These are phyloP conservation scores for Serendipita sp. DNA, from an alignment of 768 basidiomycete species.

Conservation along the genomic window DNA sequence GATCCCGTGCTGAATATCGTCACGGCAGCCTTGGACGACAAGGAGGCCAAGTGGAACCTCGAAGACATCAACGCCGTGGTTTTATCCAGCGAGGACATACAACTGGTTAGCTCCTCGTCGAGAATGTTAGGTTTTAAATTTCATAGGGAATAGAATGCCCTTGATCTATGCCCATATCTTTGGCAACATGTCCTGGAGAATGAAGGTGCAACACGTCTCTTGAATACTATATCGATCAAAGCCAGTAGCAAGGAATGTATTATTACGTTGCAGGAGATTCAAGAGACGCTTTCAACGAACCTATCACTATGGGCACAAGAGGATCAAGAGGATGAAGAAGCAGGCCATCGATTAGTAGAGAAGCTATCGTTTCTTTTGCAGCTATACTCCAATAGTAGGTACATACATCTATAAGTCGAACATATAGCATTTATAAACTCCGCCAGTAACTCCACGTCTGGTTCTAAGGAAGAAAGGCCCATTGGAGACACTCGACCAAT, in stretches of 20 bases:
- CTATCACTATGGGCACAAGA: background rate
- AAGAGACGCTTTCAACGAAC: background rate
- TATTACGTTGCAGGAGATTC: background rate
- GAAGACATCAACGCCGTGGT: background rate
- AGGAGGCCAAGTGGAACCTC: background rate
- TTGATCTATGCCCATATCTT: background rate
- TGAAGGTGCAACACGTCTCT: background rate
- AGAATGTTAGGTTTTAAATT: no score
- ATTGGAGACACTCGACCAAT: background rate
- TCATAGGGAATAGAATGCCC: background rate
- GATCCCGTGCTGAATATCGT: background rate
- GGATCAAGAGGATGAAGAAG: background rate
- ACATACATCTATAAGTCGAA: background rate
- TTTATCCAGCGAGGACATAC: background rate
- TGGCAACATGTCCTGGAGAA: background rate
- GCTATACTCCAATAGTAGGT: background rate
- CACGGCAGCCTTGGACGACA: background rate
- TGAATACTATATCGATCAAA: background rate
- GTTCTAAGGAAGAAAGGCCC: background rate
- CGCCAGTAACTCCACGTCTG: background rate
- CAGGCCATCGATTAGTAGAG: background rate
- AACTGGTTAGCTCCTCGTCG: background rate
- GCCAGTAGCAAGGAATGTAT: constrained; percentile 3
- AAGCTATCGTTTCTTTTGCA: background rate
- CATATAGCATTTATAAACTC: background rate